These are phyloP conservation scores for Helianthus tuberosus DNA, from an alignment of 129 eudicot genomes.

Conservation along the genomic window DNA sequence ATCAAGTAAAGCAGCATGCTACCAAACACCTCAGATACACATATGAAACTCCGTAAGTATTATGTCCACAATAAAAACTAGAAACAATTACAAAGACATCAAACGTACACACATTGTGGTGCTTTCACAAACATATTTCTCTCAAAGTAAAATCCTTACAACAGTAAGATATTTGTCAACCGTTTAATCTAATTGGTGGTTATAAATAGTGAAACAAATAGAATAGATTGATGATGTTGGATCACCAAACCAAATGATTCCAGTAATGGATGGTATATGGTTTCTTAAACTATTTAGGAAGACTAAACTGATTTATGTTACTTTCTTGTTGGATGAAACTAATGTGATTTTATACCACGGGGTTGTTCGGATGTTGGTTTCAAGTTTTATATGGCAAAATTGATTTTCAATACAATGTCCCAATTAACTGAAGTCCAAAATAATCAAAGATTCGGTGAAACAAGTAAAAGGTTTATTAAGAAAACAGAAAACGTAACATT, in stretches of 20 bases:
- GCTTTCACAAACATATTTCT: background rate
- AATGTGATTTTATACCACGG: background rate
- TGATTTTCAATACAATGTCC: background rate
- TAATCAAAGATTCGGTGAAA: background rate
- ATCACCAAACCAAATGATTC: constrained; percentile 1
- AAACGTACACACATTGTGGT: background rate
- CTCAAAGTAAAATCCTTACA: constrained; percentile 5
- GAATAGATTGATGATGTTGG: background rate
- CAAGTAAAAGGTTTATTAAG: constrained; percentile 10
- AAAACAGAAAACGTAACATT: background rate
- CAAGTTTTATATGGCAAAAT: background rate
- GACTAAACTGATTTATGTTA: constrained; percentile 1
- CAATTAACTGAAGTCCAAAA: background rate
- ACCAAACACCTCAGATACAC: constrained; percentile 36
- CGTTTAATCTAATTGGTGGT: background rate
- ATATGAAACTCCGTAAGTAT: constrained; percentile 20
- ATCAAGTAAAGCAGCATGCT: constrained; percentile 89
- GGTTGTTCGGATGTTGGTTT: background rate
- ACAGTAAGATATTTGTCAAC: background rate
- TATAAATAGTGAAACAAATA: no score
- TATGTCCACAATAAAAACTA: constrained; percentile 4
- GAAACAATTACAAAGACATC: background rate
- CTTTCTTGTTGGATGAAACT: constrained; percentile 16
- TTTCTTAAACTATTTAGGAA: background rate
- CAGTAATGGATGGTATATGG: background rate